Evolutionary conservation across 169 alveolate genomes (phyloP), one percentile per base, ranked within the genome.

Genomic region (Eimeria praecox): DNA sequence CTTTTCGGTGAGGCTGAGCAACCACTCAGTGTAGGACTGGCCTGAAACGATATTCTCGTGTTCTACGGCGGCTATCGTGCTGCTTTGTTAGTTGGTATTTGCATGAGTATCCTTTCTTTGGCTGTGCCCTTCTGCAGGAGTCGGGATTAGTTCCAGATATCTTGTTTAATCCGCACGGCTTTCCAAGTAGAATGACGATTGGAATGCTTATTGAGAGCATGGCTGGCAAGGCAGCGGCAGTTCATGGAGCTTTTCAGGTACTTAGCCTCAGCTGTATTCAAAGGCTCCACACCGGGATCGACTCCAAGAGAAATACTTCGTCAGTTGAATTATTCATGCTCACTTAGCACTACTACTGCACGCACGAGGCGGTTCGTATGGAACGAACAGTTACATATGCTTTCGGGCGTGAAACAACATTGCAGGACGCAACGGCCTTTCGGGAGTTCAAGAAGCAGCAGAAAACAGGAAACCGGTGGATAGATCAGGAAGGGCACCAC

Each of bases 171-270:
- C 99, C 99, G 6, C 99, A 99, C 97, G 99, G 99, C 69, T 99
- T 99, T 96, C 99, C 99, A n/a, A 98, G 99, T 44, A 98, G 99
- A 90, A 99, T 99, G 99, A 99, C 99, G 16, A 99, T 99, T 52
- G 99, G 98, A 12, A 97, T 97, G 99, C 97, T 99, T 92, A 99
- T 99, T 20, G 99, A 99, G 96, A 98, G 99, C 94, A 98, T 99
- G 98, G 99, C 99, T 30, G 99, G 99, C 42, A 99, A 99, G 96
- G 98, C 99, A 27, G 99, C 99, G 12, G 99, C 99, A 49, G 95
- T 99, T 22, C 97, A 98, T 69, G 99, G 99, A 30, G 98, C 99
- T 71, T 98, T 98, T 95, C 99, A 98, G 89, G 96, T 95, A 46
- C 2, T 0, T 98, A 30, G 97, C 97, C 27, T 6, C 12, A 0